Conservation (phyloP, 2,329 filamentous ascomycete genomes). For the Raffaelea albimanens region DNA sequence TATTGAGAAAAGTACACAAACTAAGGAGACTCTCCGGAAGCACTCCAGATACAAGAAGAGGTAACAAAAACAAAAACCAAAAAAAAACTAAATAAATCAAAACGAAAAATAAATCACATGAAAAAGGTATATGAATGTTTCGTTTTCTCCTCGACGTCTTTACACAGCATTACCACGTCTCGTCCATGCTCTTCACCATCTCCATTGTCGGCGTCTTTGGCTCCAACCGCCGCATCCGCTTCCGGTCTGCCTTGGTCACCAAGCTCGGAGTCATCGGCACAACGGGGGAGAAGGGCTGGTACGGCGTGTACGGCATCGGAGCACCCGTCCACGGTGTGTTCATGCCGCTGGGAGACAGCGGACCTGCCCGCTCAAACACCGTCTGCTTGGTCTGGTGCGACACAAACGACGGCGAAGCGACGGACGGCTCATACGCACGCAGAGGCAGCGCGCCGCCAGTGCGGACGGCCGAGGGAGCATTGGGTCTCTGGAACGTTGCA, state of each 20-base stretch:
- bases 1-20: too few species aligned
- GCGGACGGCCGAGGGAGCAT: slow-evolving; percentile 44
- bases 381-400: slow-evolving; percentile 48
- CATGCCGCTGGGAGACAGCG: slow-evolving; percentile 44
- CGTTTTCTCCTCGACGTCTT: neutral
- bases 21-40: too few species aligned
- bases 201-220: slow-evolving; percentile 53
- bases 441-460: slow-evolving; percentile 49
- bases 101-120: too few species aligned
- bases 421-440: slow-evolving; percentile 50
- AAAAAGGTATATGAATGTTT: neutral
- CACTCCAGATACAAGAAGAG: too few species aligned
- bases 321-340: slow-evolving; percentile 50
- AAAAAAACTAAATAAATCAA: neutral
- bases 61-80: neutral
- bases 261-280: slow-evolving; percentile 69
- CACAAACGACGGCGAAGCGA: slow-evolving; percentile 38
- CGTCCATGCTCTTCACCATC: slow-evolving; percentile 52
- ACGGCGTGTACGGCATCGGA: slow-evolving; percentile 64
- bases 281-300: slow-evolving; percentile 68
- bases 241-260: slow-evolving; percentile 61
- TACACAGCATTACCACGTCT: slow-evolving; percentile 47
- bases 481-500: too few species aligned
- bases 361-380: slow-evolving; percentile 47
- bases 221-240: slow-evolving; percentile 55